Percentiles rank a stretch among this genome's conserved stretches.
Conservation (phyloP, 129 eudicot species). For the Centella asiatica region DNA sequence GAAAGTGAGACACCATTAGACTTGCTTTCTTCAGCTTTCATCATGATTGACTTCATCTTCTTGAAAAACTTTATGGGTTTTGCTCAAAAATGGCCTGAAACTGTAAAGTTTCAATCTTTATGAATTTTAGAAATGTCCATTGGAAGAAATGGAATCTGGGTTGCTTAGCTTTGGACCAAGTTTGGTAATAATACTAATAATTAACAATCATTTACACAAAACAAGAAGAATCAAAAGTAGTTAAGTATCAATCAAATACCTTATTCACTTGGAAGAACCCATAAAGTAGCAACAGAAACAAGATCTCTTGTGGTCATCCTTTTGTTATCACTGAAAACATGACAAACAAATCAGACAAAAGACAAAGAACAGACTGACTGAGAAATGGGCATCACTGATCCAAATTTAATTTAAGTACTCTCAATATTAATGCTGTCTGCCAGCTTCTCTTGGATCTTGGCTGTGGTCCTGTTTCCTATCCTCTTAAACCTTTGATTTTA, state of each 20-base stretch:
- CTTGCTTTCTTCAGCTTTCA: conserved; percentile 5
- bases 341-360: not conserved
- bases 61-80: not conserved
- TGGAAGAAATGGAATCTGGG: not conserved
- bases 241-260: not conserved
- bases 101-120: not conserved
- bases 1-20: not conserved
- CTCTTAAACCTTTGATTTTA: not conserved
- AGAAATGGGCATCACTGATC: not conserved
- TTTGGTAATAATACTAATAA: conserved; percentile 2
- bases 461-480: conserved; percentile 5
- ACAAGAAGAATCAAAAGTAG: conserved; percentile 2
- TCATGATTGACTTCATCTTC: not conserved
- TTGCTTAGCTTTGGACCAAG: not conserved
- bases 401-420: not conserved
- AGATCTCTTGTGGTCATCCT: not conserved
- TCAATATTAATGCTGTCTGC: not conserved
- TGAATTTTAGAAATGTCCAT: too few relatives aligned
- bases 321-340: not conserved
- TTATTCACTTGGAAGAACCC: conserved; percentile 6
- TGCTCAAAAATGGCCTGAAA: not conserved
- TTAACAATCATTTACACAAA: not conserved
- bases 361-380: not conserved
- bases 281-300: not conserved
- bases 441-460: not conserved